These are phyloP conservation scores for Cystofilobasidium capitatum DNA, from an alignment of 768 basidiomycete species.

Conservation along the genomic window DNA sequence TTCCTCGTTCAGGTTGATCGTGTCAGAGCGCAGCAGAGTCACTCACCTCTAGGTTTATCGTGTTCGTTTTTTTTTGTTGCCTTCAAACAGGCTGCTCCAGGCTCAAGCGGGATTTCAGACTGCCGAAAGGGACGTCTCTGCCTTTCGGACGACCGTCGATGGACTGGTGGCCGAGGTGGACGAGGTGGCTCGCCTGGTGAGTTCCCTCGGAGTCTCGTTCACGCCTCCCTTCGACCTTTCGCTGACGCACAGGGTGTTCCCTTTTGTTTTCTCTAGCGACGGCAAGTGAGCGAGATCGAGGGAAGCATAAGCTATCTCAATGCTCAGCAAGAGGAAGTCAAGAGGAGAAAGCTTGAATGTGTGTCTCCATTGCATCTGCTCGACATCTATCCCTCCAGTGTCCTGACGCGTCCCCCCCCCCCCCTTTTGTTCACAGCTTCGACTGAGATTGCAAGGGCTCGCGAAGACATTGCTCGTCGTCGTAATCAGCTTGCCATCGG, in stretches of 20 bases:
- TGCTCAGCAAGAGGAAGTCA: slow-evolving; percentile 43
- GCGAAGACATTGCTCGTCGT: background rate
- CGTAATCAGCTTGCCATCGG: background rate
- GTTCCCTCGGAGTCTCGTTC: background rate
- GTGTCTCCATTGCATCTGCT: slow-evolving; percentile 29
- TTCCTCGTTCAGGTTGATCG: background rate
- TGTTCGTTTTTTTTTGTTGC: background rate
- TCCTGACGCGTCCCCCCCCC: background rate
- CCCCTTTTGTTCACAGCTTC: background rate
- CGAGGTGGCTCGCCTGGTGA: background rate
- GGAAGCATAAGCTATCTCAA: slow-evolving; percentile 49
- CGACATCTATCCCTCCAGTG: too few relatives aligned
- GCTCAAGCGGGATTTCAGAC: background rate
- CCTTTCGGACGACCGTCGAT: background rate
- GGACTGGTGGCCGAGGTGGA: background rate
- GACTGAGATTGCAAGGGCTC: background rate
- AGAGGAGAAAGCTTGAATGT: slow-evolving; percentile 48
- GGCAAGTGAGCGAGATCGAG: slow-evolving; percentile 60
- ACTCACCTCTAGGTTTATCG: too few relatives aligned
- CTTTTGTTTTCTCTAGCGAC: slow-evolving; percentile 45
- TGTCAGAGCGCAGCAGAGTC: background rate
- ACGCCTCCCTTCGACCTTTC: background rate
- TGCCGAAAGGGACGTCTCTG: too few relatives aligned
- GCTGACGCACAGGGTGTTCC: slow-evolving; percentile 19
- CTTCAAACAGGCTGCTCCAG: background rate